Conservation (phyloP, 192 early-diverging fungal genomes). For the Coemansia sp. region DNA sequence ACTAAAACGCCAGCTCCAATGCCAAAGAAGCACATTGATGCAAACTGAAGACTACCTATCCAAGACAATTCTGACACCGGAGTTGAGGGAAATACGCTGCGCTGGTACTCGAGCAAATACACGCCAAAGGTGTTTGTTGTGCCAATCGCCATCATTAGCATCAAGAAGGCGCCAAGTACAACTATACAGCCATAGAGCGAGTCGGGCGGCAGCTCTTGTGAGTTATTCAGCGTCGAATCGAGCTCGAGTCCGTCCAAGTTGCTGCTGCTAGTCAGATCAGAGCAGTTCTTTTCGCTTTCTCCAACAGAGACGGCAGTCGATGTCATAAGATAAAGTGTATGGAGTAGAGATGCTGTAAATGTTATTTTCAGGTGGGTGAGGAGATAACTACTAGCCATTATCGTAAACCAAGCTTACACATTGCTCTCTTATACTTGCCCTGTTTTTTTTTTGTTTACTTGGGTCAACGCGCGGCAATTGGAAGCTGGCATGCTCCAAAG, state of each 20-base stretch:
- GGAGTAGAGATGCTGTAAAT: background rate
- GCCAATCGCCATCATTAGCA: constrained; percentile 42
- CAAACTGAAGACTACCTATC: constrained; percentile 53
- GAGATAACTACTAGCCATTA: background rate
- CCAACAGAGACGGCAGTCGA: background rate
- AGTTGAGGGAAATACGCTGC: constrained; percentile 25
- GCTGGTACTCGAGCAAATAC: constrained; percentile 32
- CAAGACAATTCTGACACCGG: constrained; percentile 36
- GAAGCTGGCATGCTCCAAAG: background rate
- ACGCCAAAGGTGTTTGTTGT: constrained; percentile 35
- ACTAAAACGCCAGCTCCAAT: constrained; percentile 31
- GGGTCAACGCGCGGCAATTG: background rate
- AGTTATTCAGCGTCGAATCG: background rate
- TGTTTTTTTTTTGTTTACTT: background rate
- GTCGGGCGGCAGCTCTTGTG: constrained; percentile 21
- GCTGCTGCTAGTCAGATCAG: background rate
- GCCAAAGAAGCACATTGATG: constrained; percentile 33
- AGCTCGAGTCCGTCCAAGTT: background rate
- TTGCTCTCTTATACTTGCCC: background rate
- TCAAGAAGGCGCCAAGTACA: constrained; percentile 28
- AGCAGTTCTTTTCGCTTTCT: background rate
- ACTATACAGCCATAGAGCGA: constrained; percentile 35
- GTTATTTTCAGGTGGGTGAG: background rate
- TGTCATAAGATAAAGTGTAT: background rate
- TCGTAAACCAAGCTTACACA: background rate